Base-by-base conservation (phyloP, 352 stramenopile genomes). In the Globisporangium megalacanthum region DNA sequence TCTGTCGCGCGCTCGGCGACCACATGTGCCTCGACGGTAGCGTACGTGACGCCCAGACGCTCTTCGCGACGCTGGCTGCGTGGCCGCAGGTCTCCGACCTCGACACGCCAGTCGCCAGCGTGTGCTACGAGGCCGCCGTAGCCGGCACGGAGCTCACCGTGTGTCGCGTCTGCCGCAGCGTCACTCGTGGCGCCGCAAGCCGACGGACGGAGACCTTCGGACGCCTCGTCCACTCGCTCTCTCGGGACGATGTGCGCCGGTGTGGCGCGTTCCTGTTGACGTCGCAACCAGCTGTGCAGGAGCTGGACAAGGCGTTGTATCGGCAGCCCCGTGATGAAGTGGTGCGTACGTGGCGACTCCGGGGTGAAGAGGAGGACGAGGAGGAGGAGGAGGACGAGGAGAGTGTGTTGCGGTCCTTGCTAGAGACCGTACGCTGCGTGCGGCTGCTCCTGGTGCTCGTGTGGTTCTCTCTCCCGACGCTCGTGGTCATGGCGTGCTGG, bases 401-500 rank as follows among this genome's bases (percentile, higher is more conserved):
- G 19, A 14, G 25, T 2, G 9, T 7, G 25, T 7, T 11, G 47
- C 10, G 9, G 33, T 10, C 48, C 11, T 7, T 25, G 6, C 31
- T 33, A 8, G 48, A n/a, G 4, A 19, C 52, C n/a, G 50, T 54
- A 54, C 22, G 48, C 42, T 33, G 53, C 47, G 41, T 47, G 51
- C 49, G 63, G 54, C 42, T 72, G 46, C 46, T 72, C 8, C 54
- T 67, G 49, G 45, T 69, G 54, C 65, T 72, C 45, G 51, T 61
- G 39, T 69, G 65, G 57, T 64, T 72, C 51, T 45, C 61, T 13
- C 8, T 62, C 20, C 57, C 57, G 10, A 56, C 54, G 19, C 39
- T 72, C 29, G 14, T 49, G 3, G 50, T 54, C 9, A 45, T 62
- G 15, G 33, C 58, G 57, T 52, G 54, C 42, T 56, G 49, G 14